Conservation (phyloP, 805 yeast species). For the Saccharomycodes ludwigii region DNA sequence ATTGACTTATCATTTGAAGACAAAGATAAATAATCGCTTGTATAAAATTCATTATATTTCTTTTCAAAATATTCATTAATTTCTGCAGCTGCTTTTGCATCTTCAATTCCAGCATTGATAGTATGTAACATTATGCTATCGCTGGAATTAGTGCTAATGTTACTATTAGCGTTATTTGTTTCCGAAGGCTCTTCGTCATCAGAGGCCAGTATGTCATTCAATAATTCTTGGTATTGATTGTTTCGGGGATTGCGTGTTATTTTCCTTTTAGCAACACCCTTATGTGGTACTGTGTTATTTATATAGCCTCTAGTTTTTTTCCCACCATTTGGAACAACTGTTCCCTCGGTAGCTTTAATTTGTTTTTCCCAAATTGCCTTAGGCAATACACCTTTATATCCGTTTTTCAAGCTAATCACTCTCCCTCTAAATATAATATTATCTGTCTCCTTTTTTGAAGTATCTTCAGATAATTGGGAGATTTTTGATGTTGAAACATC, state of each 20-base stretch:
- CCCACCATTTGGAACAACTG: no score
- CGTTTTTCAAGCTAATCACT: conserved; percentile 16
- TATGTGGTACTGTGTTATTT: conserved; percentile 2
- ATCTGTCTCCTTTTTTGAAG: conserved; percentile 3
- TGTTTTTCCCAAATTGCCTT: conserved; percentile 21
- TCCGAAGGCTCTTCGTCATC: no score
- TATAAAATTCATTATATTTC: conserved; percentile 3
- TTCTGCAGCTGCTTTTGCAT: no score
- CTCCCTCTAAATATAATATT: conserved; percentile 18
- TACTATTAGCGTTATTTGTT: no score
- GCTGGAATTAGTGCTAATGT: no score
- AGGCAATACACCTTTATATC: conserved; percentile 22
- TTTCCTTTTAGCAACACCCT: conserved; percentile 19
- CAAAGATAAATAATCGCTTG: conserved; percentile 2
- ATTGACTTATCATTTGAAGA: no score
- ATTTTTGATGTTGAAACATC: no score
- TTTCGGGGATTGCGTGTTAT: not conserved
- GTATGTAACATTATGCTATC: no score
- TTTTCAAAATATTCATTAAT: conserved; percentile 2
- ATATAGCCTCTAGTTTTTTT: conserved; percentile 1
- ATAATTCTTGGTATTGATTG: conserved; percentile 10
- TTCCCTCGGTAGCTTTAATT: no score
- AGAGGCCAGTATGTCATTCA: conserved; percentile 14
- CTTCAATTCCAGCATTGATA: no score
- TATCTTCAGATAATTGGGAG: not conserved